Evolutionary conservation across 2,329 filamentous ascomycete species (phyloP).

Genomic region (Lecanicillium sp.): DNA sequence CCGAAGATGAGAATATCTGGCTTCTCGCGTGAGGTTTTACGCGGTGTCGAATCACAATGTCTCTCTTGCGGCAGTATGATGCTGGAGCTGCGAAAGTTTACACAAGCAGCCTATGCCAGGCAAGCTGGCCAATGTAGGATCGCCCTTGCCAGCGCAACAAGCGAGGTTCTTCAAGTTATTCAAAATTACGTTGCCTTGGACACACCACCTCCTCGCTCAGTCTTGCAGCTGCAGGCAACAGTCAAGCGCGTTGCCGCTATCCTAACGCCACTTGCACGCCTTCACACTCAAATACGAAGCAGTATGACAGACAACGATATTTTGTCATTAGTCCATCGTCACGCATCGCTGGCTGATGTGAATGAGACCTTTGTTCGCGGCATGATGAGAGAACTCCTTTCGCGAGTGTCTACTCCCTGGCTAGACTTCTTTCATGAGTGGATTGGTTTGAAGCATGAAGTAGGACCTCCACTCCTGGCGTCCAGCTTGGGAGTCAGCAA

Average conservation of each 20-base stretch:
- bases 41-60: slow-evolving; percentile 38
- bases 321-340: slow-evolving; percentile 53
- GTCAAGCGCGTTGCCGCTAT: slow-evolving; percentile 40
- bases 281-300: slow-evolving; percentile 39
- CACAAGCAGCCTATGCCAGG: slow-evolving; percentile 36
- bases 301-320: slow-evolving; percentile 50
- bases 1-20: slow-evolving; percentile 45
- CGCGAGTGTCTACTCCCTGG: slow-evolving; percentile 57
- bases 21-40: slow-evolving; percentile 42
- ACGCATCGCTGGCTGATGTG: slow-evolving; percentile 57
- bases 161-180: slow-evolving; percentile 38
- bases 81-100: slow-evolving; percentile 37
- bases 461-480: slow-evolving; percentile 45
- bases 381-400: slow-evolving; percentile 60
- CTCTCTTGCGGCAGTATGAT: slow-evolving; percentile 39
- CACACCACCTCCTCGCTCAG: slow-evolving; percentile 33
- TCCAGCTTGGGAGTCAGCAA: slow-evolving; percentile 35
- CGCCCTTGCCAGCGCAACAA: slow-evolving; percentile 43
- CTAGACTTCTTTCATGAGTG: slow-evolving; percentile 62
- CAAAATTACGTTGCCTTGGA: slow-evolving; percentile 40
- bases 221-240: slow-evolving; percentile 45
- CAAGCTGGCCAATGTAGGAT: slow-evolving; percentile 38
- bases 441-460: slow-evolving; percentile 61
- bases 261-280: slow-evolving; percentile 41
- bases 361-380: slow-evolving; percentile 52